A percentile compares a stretch with the other conserved stretches of the same genome.
phyloP scores from a whole-genome alignment of 257 asterid genomes.

The Solanum tarijense region DNA sequence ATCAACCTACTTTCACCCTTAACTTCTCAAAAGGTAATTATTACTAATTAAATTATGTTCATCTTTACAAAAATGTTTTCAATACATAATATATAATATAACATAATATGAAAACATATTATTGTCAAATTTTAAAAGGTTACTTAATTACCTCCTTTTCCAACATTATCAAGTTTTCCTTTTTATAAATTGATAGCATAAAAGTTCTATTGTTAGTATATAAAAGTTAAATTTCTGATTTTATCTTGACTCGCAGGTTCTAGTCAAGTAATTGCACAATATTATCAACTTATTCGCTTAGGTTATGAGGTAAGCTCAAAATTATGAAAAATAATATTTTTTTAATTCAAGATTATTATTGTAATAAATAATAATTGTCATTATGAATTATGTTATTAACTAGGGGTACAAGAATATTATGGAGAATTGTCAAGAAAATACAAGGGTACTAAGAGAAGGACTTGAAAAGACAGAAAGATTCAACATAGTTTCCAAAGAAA shows the following conservation, averaged over 20 bases:
- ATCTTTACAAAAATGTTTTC: not conserved
- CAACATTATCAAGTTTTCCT: too few species aligned
- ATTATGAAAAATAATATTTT: not conserved
- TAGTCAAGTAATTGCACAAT: slow-evolving; percentile 17
- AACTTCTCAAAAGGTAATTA: slow-evolving; percentile 18
- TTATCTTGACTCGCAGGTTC: slow-evolving; percentile 3
- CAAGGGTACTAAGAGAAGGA: not conserved
- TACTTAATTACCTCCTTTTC: too few species aligned
- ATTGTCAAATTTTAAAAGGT: not conserved
- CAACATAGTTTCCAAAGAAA: slow-evolving; percentile 11
- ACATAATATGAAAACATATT: not conserved
- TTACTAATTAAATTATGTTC: not conserved
- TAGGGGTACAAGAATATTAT: slow-evolving; percentile 12
- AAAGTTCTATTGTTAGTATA: too few species aligned
- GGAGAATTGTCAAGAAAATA: slow-evolving; percentile 17
- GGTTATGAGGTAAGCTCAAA: slow-evolving; percentile 10
- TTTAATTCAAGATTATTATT: not conserved
- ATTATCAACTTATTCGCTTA: slow-evolving; percentile 18
- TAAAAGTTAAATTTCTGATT: not conserved
- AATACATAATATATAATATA: not conserved
- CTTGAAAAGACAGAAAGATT: slow-evolving; percentile 5
- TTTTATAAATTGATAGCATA: too few species aligned
- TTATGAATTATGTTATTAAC: not conserved
- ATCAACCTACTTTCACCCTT: slow-evolving; percentile 30
- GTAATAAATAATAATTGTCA: not conserved